A percentile compares a stretch with the other conserved stretches of the same genome.
phyloP scores from a whole-genome alignment of 148 eudicot genomes.

The Bassia scoparia region DNA sequence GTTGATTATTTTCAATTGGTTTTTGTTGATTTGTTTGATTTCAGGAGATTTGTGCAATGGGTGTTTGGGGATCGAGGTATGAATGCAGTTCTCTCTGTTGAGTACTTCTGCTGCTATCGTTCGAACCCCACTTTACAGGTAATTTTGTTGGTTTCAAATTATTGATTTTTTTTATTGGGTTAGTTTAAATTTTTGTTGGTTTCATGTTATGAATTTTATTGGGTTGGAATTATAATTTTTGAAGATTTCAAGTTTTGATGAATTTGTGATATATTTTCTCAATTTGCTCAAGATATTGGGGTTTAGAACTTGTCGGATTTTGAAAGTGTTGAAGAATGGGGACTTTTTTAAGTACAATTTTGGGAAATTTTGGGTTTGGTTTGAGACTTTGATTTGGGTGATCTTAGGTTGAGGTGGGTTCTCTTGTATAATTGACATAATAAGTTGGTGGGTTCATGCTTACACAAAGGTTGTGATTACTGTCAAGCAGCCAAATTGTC shows the following conservation, averaged over 20 bases:
- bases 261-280: neutral
- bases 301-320: neutral
- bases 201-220: neutral
- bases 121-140: constrained; percentile 93
- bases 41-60: constrained; percentile 58
- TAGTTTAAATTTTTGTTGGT: neutral
- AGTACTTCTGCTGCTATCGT: constrained; percentile 86
- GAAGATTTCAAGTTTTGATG: neutral
- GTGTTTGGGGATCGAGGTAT: constrained; percentile 65
- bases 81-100: constrained; percentile 60
- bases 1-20: neutral
- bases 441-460: neutral
- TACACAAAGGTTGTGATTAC: neutral
- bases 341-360: neutral
- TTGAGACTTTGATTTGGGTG: neutral
- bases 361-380: neutral
- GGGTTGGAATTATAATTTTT: neutral
- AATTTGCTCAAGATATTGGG: neutral
- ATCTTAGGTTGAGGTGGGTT: neutral
- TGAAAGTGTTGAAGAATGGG: neutral
- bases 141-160: neutral
- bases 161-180: too few species aligned
- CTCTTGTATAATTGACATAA: neutral
- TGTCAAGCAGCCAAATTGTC: neutral
- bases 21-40: constrained; percentile 15